A percentile compares a stretch with the other conserved stretches of the same genome.
These are phyloP conservation scores for Pyrenophora tritici-repentis DNA, from an alignment of 2,329 filamentous ascomycete species.

Conservation along the genomic window DNA sequence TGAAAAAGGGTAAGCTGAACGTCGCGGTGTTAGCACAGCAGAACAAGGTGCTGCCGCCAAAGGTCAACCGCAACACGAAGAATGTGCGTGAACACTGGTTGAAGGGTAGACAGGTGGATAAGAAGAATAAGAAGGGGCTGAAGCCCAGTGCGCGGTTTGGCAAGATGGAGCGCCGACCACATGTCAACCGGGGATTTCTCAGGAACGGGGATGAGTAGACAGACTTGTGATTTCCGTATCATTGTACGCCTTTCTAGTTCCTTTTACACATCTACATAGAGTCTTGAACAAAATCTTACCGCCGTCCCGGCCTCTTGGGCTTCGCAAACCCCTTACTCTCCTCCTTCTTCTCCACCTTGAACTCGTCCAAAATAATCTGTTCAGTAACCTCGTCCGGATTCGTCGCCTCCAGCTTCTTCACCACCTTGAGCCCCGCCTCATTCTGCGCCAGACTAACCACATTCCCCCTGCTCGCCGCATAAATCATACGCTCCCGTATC, in stretches of 20 bases:
- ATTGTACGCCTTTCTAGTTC: no score
- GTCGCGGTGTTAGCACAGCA: slow-evolving; percentile 56
- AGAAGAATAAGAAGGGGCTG: slow-evolving; percentile 30
- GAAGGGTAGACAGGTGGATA: slow-evolving; percentile 47
- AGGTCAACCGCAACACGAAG: slow-evolving; percentile 45
- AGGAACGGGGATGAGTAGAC: slow-evolving; percentile 32
- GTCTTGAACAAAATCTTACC: slow-evolving; percentile 25
- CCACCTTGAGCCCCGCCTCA: slow-evolving; percentile 68
- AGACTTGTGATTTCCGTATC: no score
- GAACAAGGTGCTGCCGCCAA: slow-evolving; percentile 51
- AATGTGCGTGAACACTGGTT: slow-evolving; percentile 50
- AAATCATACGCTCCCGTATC: slow-evolving; percentile 86
- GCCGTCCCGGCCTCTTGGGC: slow-evolving; percentile 77
- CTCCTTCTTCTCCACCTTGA: slow-evolving; percentile 70
- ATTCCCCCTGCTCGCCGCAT: slow-evolving; percentile 65
- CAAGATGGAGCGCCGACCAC: slow-evolving; percentile 39
- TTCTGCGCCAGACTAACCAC: slow-evolving; percentile 69
- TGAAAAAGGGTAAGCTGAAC: slow-evolving; percentile 54
- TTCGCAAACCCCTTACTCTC: slow-evolving; percentile 74
- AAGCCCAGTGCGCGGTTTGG: slow-evolving; percentile 22
- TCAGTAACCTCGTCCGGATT: slow-evolving; percentile 73
- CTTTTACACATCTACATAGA: not conserved
- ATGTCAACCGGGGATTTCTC: slow-evolving; percentile 39
- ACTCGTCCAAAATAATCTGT: slow-evolving; percentile 66
- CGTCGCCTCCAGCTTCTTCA: slow-evolving; percentile 70